These are phyloP conservation scores for Tieghemiomyces parasiticus DNA, from an alignment of 192 early-diverging fungal species.

Conservation along the genomic window DNA sequence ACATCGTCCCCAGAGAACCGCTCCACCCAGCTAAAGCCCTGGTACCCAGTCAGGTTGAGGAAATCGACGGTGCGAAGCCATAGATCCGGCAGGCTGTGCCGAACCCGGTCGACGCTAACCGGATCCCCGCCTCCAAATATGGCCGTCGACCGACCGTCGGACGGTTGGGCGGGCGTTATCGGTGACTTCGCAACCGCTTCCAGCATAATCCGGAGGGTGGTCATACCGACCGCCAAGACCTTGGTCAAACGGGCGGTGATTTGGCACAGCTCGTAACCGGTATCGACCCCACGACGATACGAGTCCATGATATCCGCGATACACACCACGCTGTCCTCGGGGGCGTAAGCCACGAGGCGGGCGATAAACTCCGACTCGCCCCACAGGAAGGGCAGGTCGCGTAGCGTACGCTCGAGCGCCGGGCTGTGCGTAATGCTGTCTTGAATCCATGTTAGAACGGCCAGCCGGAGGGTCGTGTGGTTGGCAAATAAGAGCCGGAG, in stretches of 20 bases:
- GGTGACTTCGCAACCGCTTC: not conserved
- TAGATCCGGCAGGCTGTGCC: not conserved
- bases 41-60: not conserved
- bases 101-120: not conserved
- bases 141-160: no score
- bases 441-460: not conserved
- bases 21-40: constrained; percentile 2
- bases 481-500: not conserved
- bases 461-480: not conserved
- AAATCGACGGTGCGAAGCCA: not conserved
- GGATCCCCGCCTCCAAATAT: not conserved
- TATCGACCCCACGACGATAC: not conserved
- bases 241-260: not conserved
- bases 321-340: constrained; percentile 4
- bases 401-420: not conserved
- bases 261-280: not conserved
- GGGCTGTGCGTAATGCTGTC: not conserved
- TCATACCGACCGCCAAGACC: not conserved
- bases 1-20: not conserved
- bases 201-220: not conserved
- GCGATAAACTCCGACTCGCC: not conserved
- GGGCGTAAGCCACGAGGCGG: not conserved
- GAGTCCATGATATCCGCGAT: not conserved
- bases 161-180: not conserved
- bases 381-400: not conserved